phyloP scores from a whole-genome alignment of 805 yeast species.

The Sugiyamaella qingdaonensis region DNA sequence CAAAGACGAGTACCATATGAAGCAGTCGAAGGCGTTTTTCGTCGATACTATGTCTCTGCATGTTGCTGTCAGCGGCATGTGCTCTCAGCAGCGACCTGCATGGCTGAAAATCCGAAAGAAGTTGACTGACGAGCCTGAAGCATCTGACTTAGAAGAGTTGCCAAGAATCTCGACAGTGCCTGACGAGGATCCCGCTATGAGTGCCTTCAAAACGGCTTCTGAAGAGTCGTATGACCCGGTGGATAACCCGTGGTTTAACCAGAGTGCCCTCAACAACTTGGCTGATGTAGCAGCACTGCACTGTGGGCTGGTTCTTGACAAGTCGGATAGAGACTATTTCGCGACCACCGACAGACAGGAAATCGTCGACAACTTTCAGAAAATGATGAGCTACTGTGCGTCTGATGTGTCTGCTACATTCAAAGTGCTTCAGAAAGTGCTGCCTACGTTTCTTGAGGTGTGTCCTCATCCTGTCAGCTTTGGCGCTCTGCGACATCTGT shows the following conservation, averaged over 20 bases:
- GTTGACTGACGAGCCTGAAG: constrained; percentile 16
- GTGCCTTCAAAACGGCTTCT: background rate
- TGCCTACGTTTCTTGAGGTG: constrained; percentile 60
- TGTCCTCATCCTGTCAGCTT: constrained; percentile 95
- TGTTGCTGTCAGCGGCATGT: constrained; percentile 85
- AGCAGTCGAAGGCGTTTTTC: constrained; percentile 66
- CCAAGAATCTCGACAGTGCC: background rate
- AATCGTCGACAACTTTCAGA: constrained; percentile 53
- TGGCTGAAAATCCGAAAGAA: constrained; percentile 48
- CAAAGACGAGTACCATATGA: constrained; percentile 71
- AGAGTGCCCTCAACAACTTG: constrained; percentile 73
- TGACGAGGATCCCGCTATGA: constrained; percentile 3
- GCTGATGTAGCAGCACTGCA: constrained; percentile 76
- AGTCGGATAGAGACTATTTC: constrained; percentile 63
- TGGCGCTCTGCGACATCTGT: constrained; percentile 74
- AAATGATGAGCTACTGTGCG: constrained; percentile 77
- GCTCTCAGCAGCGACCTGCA: constrained; percentile 80
- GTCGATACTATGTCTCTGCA: constrained; percentile 93
- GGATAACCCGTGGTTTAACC: constrained; percentile 70
- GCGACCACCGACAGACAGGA: constrained; percentile 48
- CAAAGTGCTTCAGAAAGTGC: constrained; percentile 59
- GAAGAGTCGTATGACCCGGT: background rate
- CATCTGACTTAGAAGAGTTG: background rate
- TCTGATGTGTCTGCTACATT: constrained; percentile 75
- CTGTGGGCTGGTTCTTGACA: constrained; percentile 64